Evolutionary conservation across 805 yeast species (phyloP).

Genomic region (Deakozyma indianensis): DNA sequence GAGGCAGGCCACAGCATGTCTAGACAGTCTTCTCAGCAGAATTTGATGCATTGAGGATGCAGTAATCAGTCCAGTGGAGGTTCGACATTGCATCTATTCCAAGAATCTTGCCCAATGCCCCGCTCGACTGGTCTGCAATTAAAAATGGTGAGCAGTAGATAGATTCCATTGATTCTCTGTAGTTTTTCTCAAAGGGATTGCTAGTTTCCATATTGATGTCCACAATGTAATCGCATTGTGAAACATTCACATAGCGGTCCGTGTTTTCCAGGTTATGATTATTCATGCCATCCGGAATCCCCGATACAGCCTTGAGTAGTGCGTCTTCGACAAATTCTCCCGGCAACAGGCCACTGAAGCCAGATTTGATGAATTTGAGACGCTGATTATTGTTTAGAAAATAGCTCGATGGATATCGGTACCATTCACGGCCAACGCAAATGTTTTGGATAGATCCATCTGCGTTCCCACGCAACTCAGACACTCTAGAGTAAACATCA

Average conservation of each 20-base stretch:
- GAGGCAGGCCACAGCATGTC: no score
- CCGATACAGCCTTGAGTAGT: conserved; percentile 22
- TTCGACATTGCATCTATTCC: conserved; percentile 8
- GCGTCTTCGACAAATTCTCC: conserved; percentile 57
- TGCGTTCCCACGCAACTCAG: conserved; percentile 15
- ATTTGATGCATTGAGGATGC: conserved; percentile 12
- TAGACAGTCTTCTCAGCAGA: no score
- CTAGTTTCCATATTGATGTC: conserved; percentile 36
- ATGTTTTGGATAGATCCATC: conserved; percentile 31
- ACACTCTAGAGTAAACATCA: conserved; percentile 32
- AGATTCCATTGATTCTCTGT: background rate
- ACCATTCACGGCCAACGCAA: conserved; percentile 94
- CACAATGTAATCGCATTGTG: conserved; percentile 52
- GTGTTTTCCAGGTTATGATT: conserved; percentile 54
- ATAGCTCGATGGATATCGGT: conserved; percentile 78
- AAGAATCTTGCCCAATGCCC: conserved; percentile 14
- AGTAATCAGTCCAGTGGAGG: conserved; percentile 15
- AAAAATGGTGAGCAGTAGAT: conserved; percentile 15
- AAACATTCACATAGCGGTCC: conserved; percentile 34
- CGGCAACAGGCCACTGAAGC: conserved; percentile 78
- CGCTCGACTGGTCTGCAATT: conserved; percentile 12
- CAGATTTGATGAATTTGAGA: conserved; percentile 54
- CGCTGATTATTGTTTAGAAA: conserved; percentile 54
- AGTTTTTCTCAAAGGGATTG: conserved; percentile 11
- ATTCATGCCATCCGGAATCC: conserved; percentile 55